A percentile compares a stretch with the other conserved stretches of the same genome.
Conservation (phyloP, 371 early-diverging fungal species). For the Mucor mucedo region DNA sequence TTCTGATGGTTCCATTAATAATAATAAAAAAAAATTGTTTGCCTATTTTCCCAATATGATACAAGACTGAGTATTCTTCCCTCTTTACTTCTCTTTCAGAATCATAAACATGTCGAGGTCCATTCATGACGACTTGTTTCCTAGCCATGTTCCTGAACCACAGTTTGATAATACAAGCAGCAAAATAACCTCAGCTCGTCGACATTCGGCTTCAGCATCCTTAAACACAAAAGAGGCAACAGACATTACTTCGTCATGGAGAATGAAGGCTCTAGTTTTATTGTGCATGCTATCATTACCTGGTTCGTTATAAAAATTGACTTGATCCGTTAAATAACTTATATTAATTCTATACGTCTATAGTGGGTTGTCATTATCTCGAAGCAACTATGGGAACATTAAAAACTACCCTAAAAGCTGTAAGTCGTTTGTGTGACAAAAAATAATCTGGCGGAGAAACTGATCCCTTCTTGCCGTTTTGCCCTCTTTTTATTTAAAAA, state of each 20-base stretch:
- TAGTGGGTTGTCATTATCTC: constrained; percentile 49
- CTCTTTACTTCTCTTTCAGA: not conserved
- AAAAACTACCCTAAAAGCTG: constrained; percentile 44
- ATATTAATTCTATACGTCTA: too few relatives aligned
- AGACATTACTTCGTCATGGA: constrained; percentile 17
- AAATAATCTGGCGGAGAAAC: constrained; percentile 1
- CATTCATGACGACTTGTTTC: constrained; percentile 16
- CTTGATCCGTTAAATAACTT: not conserved
- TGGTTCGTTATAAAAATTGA: constrained; percentile 11
- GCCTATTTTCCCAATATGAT: not conserved
- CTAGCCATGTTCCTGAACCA: not conserved
- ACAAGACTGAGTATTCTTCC: not conserved
- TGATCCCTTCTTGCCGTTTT: constrained; percentile 17
- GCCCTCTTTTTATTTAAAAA: not conserved
- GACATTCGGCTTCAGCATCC: constrained; percentile 9
- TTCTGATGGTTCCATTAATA: too few relatives aligned
- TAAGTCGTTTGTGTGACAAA: constrained; percentile 25
- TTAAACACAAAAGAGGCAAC: constrained; percentile 10
- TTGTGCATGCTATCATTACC: constrained; percentile 29
- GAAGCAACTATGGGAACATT: constrained; percentile 52
- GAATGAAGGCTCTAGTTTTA: constrained; percentile 27
- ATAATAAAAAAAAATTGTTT: not conserved
- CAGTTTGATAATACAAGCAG: constrained; percentile 1
- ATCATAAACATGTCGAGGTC: not conserved
- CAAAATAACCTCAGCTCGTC: not conserved